Evolutionary conservation across 495 filamentous ascomycete genomes (phyloP).

Genomic region (Apodospora peruviana): DNA sequence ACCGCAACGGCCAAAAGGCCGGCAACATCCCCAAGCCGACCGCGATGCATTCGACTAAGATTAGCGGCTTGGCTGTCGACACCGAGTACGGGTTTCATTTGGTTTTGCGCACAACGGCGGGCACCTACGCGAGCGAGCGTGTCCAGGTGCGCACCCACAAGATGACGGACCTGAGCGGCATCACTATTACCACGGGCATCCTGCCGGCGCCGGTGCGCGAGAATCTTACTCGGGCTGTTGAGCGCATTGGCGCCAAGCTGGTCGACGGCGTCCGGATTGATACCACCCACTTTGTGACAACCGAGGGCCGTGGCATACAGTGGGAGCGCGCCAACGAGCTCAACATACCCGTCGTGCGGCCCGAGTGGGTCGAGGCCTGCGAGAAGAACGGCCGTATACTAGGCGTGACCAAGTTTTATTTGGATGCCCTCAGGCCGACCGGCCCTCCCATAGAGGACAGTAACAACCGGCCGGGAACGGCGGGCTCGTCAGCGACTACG

Average conservation of each 20-base stretch:
- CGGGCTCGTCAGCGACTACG: background rate
- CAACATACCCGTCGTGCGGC: conserved; percentile 97
- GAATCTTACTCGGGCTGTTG: conserved; percentile 64
- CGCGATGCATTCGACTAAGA: conserved; percentile 88
- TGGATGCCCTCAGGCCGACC: conserved; percentile 59
- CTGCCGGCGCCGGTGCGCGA: conserved; percentile 72
- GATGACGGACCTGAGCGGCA: conserved; percentile 96
- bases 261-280: conserved; percentile 91
- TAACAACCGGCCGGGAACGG: conserved; percentile 13
- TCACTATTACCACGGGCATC: conserved; percentile 89
- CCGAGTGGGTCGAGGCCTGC: conserved; percentile 94
- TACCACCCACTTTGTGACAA: conserved; percentile 97
- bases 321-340: conserved; percentile 98
- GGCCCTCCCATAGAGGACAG: conserved; percentile 14
- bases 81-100: conserved; percentile 94
- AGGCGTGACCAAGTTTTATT: conserved; percentile 90
- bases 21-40: conserved; percentile 84
- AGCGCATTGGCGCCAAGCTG: conserved; percentile 87
- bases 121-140: conserved; percentile 76
- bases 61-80: conserved; percentile 92
- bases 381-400: conserved; percentile 90
- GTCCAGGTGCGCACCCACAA: conserved; percentile 88
- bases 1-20: conserved; percentile 92
- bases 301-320: conserved; percentile 79
- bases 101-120: conserved; percentile 84